A percentile compares a stretch with the other conserved stretches of the same genome.
Conservation (phyloP, 192 early-diverging fungal species). For the Entomortierella parvispora region DNA sequence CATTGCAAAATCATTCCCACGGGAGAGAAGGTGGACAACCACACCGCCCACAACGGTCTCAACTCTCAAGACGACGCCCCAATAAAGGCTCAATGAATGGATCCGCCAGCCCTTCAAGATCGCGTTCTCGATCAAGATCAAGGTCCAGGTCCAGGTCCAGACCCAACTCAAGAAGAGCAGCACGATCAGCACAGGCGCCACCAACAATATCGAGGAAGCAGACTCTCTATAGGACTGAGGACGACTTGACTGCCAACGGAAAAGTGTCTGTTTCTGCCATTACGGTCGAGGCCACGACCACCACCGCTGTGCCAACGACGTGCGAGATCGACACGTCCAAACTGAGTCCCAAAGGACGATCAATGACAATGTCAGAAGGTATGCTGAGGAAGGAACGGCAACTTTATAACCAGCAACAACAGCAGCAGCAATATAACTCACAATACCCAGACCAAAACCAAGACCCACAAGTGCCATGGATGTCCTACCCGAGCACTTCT, state of each 20-base stretch:
- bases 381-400: conserved; percentile 6
- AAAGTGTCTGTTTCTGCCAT: too few species aligned
- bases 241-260: too few species aligned
- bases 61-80: too few species aligned
- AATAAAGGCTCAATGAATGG: not conserved
- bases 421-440: not conserved
- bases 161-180: conserved; percentile 19
- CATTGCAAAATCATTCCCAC: not conserved
- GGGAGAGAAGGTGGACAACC: too few species aligned
- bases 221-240: too few species aligned
- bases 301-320: too few species aligned
- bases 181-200: conserved; percentile 19
- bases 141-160: conserved; percentile 9
- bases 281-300: too few species aligned
- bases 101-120: not conserved
- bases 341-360: conserved; percentile 7
- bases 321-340: too few species aligned
- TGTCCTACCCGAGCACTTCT: too few species aligned
- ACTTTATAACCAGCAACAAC: not conserved
- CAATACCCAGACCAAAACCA: not conserved
- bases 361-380: conserved; percentile 17
- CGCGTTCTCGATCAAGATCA: conserved; percentile 20
- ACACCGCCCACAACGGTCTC: too few species aligned
- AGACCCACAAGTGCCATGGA: too few species aligned
- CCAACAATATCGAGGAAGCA: too few species aligned